These are phyloP conservation scores for Haematococcus lacustris DNA, from an alignment of 139 green algal genomes.

Conservation along the genomic window DNA sequence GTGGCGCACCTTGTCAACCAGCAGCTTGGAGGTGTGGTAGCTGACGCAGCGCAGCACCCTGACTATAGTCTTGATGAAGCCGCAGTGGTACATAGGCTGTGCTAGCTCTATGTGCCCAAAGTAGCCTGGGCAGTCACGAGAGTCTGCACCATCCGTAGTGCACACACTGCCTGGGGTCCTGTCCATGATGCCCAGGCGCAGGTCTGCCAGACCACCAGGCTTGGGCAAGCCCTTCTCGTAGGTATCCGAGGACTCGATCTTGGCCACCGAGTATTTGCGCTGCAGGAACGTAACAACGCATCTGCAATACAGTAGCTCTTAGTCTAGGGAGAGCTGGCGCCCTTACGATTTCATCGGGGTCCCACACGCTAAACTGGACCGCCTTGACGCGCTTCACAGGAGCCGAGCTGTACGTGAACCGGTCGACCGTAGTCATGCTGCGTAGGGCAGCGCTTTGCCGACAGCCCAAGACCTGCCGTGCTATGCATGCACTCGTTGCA, in stretches of 20 bases:
- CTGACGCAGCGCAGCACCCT: constrained; percentile 90
- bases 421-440: constrained; percentile 37
- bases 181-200: constrained; percentile 90
- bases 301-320: neutral
- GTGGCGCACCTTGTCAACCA: constrained; percentile 77
- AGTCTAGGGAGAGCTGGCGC: too few species aligned
- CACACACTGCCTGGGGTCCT: constrained; percentile 61
- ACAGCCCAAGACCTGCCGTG: too few species aligned
- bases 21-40: constrained; percentile 82
- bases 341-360: constrained; percentile 95
- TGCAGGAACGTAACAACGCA: neutral
- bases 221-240: constrained; percentile 89
- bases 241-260: constrained; percentile 73
- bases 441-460: too few species aligned
- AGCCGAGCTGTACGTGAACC: constrained; percentile 64
- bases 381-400: constrained; percentile 74
- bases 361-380: constrained; percentile 92
- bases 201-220: constrained; percentile 83
- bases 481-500: too few species aligned
- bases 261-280: constrained; percentile 76
- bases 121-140: constrained; percentile 89
- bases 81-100: constrained; percentile 91
- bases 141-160: constrained; percentile 62
- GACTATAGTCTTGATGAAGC: constrained; percentile 93
- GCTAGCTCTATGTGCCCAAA: constrained; percentile 97